Base-by-base conservation (phyloP, 768 basidiomycete species). In the Cyclocybe aegerita region DNA sequence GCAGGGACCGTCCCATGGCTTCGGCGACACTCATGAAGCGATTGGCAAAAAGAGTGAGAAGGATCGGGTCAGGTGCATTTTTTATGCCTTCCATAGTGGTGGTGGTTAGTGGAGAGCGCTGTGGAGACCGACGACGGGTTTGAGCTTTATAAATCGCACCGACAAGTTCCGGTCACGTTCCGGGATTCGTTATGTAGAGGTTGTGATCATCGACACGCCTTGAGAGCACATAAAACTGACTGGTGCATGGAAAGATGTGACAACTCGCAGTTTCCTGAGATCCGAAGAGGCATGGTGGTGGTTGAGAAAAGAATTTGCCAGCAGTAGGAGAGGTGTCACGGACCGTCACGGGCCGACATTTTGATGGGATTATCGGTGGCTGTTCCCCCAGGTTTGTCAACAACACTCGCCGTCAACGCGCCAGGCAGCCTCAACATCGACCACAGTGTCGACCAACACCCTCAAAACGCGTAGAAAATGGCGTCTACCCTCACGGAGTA, bases 21-120 rank as follows among this genome's bases (percentile, higher is more conserved):
- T 96, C 93, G 7, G 93, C 93, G 14, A 98, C 91, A 60, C 90
- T 90, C 95, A 98, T 98, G 72, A 98, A 95, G 39, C 95, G 88
- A 62, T 97, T 95, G 9, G 93, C 90, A 60, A 97, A 98, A 45
- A 98, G 81, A 1, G 93, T 92, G 40, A 97, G 76, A 30, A 93
- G 73, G 56, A 95, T 91, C 0, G 92, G 90, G 65, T 96, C 93
- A 9, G 90, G 86, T 12, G 77, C 79, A 60, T 76, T 71, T 42
- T 43, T 59, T 41, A 37, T 14, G 39, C 56, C 38, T 36, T 56
- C 23, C 57, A 63, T 62, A 35, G 47, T 50, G 52, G 34, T 45
- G 49, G 37, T n/a, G 45, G 48, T 48, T 34, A 47, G 40, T 40
- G 23, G 40, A n/a, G 34, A 43, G 38, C 30, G 49, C 35, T 42